Base-by-base conservation (phyloP, 2,329 filamentous ascomycete species). In the Cladosporium sp. region DNA sequence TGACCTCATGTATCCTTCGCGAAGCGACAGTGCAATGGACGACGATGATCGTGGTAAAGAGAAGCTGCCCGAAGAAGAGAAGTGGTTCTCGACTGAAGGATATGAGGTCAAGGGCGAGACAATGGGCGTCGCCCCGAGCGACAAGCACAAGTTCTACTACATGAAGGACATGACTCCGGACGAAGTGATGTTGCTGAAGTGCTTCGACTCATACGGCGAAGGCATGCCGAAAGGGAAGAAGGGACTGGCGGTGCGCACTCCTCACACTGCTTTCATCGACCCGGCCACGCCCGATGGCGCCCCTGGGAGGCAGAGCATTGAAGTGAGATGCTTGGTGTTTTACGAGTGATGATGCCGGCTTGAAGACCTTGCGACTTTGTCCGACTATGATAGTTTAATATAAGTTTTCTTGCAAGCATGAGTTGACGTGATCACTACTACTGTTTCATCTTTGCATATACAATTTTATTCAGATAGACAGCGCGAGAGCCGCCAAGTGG, bases 311-410 rank as follows among this genome's bases (percentile, higher is more conserved):
- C 89, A 96, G 78, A 96, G 90, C 70, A 95, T 96, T 69, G 92
- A 96, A 73, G 88, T 96, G 17, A 81, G 92, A 65, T 86, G 89
- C 37, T 78, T 96, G 72, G 88, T 96, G 0, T 96, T 96, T 78
- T 69, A 70, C 50, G 67, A 70, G 51, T 59, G 50, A 40, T n/a
- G 17, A 20, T 28, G 17, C 11, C 28, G 25, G n/a, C 14, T 5
- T 22, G 19, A 5, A 43, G 5, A 25, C 6, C 6, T 43, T 43
- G 8, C 17, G 3, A 9, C 38, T 40, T 5, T 5, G 14, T n/a
- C 3, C 17, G 17, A 40, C 17, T 34, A 34, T 40, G 38, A 40
- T 40, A 40, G 30, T 34, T 9, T 5, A 34, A 34, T 34, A 34
- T 8, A 34, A 34, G 30, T 34, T 34, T 34, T 34, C 30, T 34